A percentile compares a stretch with the other conserved stretches of the same genome.
These are phyloP conservation scores for Penicillium chermesinum DNA, from an alignment of 495 filamentous ascomycete genomes.

Conservation along the genomic window DNA sequence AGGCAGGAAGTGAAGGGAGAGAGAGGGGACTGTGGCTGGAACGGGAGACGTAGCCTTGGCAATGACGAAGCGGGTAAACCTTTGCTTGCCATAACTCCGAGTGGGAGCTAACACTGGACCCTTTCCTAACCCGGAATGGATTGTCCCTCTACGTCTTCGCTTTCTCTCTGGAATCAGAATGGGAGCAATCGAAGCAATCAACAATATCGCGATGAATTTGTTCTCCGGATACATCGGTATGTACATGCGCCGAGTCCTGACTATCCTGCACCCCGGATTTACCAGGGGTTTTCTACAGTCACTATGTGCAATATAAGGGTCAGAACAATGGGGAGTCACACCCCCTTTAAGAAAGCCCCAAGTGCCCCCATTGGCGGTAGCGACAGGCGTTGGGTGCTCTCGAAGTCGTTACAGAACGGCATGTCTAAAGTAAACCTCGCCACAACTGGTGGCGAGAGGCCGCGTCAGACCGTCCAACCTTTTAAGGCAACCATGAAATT, in stretches of 20 bases:
- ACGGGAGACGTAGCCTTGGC: constrained; percentile 26
- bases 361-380: background rate
- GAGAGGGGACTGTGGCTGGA: constrained; percentile 29
- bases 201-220: no score
- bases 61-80: constrained; percentile 28
- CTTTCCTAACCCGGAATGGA: no score
- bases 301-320: no score
- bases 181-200: no score
- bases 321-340: no score
- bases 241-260: no score
- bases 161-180: no score
- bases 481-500: constrained; percentile 12
- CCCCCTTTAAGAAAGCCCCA: no score
- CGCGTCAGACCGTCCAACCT: constrained; percentile 10
- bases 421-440: constrained; percentile 2
- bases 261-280: background rate
- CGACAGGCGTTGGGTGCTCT: constrained; percentile 5
- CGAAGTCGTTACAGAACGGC: background rate
- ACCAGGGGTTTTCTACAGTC: background rate
- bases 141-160: no score
- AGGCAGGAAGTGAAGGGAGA: constrained; percentile 7
- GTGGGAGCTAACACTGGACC: constrained; percentile 2
- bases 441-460: constrained; percentile 17
- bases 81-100: background rate
- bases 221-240: no score